Conservation (phyloP, 768 basidiomycete genomes). For the Russula griseocarnosa region DNA sequence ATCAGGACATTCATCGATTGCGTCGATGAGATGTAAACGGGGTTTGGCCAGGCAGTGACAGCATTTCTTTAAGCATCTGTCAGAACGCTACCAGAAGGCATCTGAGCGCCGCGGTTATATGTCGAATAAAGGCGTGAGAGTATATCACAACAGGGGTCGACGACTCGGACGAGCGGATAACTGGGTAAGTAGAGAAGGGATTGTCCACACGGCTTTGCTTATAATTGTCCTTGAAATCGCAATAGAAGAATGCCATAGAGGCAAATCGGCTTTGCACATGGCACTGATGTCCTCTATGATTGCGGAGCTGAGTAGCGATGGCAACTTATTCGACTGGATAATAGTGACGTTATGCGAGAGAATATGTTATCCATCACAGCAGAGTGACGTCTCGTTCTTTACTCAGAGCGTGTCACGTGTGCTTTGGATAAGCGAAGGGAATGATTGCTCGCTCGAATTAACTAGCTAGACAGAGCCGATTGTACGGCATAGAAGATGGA, state of each 20-base stretch:
- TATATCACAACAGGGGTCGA: background rate
- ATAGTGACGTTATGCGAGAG: too few relatives aligned
- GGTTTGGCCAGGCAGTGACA: background rate
- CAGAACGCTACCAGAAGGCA: background rate
- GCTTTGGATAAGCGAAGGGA: too few relatives aligned
- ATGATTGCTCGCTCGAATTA: too few relatives aligned
- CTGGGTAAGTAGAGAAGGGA: constrained; percentile 12
- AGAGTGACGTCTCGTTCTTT: too few relatives aligned
- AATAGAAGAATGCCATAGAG: constrained; percentile 6
- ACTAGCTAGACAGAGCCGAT: too few relatives aligned
- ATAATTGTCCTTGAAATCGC: background rate
- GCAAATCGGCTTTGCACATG: background rate
- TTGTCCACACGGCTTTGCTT: constrained; percentile 1
- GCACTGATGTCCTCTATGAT: background rate
- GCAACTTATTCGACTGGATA: background rate
- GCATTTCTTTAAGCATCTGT: constrained; percentile 8
- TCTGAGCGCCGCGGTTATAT: background rate
- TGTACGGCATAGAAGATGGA: too few relatives aligned
- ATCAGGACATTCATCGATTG: constrained; percentile 13
- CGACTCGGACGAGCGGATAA: background rate
- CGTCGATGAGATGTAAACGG: constrained; percentile 7
- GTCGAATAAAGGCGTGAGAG: constrained; percentile 3
- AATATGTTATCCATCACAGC: too few relatives aligned
- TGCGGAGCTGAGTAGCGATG: background rate
- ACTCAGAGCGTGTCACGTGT: too few relatives aligned